Evolutionary conservation across 2,329 filamentous ascomycete genomes (phyloP).

Genomic region (Exophiala bonariae): DNA sequence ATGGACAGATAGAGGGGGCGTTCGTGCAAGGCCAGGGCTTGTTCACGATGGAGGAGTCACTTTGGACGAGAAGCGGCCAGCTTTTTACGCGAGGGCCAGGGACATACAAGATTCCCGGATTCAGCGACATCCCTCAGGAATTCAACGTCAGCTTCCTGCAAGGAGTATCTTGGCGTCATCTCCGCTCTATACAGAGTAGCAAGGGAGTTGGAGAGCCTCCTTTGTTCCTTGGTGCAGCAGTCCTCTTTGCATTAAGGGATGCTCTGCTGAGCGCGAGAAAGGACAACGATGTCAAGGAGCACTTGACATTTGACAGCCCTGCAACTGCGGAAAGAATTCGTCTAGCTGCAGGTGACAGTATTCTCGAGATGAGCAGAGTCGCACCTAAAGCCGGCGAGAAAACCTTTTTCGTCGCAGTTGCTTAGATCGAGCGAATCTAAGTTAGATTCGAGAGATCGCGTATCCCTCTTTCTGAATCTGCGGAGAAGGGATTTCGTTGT

Average conservation of each 20-base stretch:
- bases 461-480: no score
- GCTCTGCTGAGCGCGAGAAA: conserved; percentile 73
- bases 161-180: conserved; percentile 82
- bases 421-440: no score
- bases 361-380: conserved; percentile 72
- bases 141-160: conserved; percentile 84
- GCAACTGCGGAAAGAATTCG: conserved; percentile 83
- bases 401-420: conserved; percentile 67
- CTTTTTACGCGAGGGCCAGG: conserved; percentile 58
- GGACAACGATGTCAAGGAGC: conserved; percentile 66
- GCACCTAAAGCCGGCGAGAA: conserved; percentile 73
- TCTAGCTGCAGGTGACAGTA: conserved; percentile 73
- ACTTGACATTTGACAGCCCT: conserved; percentile 72
- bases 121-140: conserved; percentile 82
- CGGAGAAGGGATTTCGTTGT: no score
- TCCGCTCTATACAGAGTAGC: conserved; percentile 80
- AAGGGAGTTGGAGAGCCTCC: conserved; percentile 75
- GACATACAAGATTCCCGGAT: conserved; percentile 86
- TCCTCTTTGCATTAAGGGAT: conserved; percentile 88
- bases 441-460: no score
- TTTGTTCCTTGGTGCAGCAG: conserved; percentile 77
- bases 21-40: conserved; percentile 79
- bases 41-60: conserved; percentile 73
- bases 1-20: conserved; percentile 80
- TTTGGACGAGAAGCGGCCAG: conserved; percentile 66